Evolutionary conservation across 805 yeast genomes (phyloP), one percentile per base, ranked within the genome.

Genomic region (Saturnispora serradocipensis): DNA sequence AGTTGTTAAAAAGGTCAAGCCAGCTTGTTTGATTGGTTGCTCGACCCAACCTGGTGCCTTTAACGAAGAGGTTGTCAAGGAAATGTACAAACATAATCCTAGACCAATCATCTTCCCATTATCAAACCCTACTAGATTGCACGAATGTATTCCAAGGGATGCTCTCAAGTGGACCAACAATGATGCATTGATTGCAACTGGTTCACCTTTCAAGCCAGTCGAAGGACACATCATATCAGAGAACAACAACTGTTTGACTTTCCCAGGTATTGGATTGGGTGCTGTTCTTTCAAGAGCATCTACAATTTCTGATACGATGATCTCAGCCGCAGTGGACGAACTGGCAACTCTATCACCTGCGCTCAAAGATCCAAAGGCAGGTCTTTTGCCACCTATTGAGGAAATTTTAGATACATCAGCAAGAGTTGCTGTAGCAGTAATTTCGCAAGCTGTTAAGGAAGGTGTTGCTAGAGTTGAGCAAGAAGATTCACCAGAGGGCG

Each of bases 211-310:
- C 77, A 80, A 78, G 57, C 95, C 96, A 15, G 97, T 91, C 43
- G 78, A 89, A 58, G 97, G 97, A 16, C 82, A 82, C 67, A 81
- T 77, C 53, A 89, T 91, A 57, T 87, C 97, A 11, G 98, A 91
- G 67, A 91, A 91, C 75, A 91, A 91, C 75, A 91, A 91, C 75
- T 90, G 97, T 73, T 88, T 90, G 72, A 82, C 96, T 0, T 91
- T 91, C 86, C 98, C 99, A 34, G 99, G 98, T 66, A 89, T 91
- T 60, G 99, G 98, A 44, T 75, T 91, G 50, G 98, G 98, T 60
- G 95, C 97, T 1, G 95, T 89, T 32, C 75, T 91, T 47, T 79
- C 96, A 3, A 81, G 97, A 67, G 82, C 96, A 44, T 77, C 77
- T n/a, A 72, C 79, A 18, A 88, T 93, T 59, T 79, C 93, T 46